phyloP scores from a whole-genome alignment of 1,139 yeast genomes.

The Candida pseudocylindracea region DNA sequence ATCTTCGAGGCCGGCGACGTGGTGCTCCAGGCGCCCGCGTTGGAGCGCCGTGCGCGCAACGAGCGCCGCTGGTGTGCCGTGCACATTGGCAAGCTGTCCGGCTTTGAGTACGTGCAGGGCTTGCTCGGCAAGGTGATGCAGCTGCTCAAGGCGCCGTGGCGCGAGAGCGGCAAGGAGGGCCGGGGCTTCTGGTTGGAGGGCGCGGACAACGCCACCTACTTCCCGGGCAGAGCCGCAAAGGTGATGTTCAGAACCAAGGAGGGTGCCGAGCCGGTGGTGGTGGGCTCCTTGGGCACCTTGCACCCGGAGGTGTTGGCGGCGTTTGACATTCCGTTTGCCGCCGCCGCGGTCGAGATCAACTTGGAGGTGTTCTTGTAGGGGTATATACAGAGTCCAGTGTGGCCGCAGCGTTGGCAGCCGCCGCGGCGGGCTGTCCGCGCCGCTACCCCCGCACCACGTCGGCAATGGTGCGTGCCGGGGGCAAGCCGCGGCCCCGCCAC shows the following conservation, averaged over 20 bases:
- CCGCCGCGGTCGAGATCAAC: slow-evolving; percentile 75
- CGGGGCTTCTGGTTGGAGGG: slow-evolving; percentile 82
- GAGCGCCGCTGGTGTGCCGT: slow-evolving; percentile 92
- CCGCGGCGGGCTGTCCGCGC: too few species aligned
- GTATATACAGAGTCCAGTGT: too few species aligned
- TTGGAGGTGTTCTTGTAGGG: slow-evolving; percentile 64
- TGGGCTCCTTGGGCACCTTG: slow-evolving; percentile 82
- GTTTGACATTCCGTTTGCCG: slow-evolving; percentile 87
- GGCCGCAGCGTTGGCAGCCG: too few species aligned
- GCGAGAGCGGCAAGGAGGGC: slow-evolving; percentile 26
- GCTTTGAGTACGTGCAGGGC: slow-evolving; percentile 90
- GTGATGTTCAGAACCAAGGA: slow-evolving; percentile 47
- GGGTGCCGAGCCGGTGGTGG: slow-evolving; percentile 28
- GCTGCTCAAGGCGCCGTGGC: slow-evolving; percentile 79
- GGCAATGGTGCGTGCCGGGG: too few species aligned
- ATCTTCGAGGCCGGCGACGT: slow-evolving; percentile 94
- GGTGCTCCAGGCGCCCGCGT: slow-evolving; percentile 55
- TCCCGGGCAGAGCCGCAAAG: slow-evolving; percentile 96
- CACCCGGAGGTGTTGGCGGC: slow-evolving; percentile 83
- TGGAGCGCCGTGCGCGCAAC: slow-evolving; percentile 82
- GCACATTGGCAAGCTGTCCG: slow-evolving; percentile 85
- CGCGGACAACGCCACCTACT: slow-evolving; percentile 52
- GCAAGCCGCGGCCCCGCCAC: too few species aligned
- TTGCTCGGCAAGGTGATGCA: slow-evolving; percentile 88
- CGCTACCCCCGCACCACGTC: too few species aligned